Evolutionary conservation across 2,329 filamentous ascomycete genomes (phyloP), one percentile per base, ranked within the genome.

Genomic region (Ophiostoma australiae): DNA sequence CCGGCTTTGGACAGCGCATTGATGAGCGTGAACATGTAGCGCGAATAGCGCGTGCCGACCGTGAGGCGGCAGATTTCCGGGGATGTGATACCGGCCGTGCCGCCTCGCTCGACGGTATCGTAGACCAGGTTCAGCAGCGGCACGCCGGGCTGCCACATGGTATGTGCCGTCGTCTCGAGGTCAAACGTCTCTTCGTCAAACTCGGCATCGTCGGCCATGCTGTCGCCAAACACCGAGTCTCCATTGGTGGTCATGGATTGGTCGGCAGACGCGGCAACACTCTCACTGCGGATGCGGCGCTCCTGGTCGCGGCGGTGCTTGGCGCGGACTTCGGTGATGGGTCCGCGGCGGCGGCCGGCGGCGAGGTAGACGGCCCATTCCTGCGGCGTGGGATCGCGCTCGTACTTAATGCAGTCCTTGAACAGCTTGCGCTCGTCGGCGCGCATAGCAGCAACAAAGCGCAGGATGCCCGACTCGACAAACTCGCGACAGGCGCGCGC

Each of bases 381-480:
- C 31, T 84, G 83, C 1, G 82, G 75, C 15, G 83, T 86, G 41
- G 87, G 82, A 7, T 88, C 85, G 65, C 86, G 81, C 67, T 84
- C 78, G 71, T 84, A 89, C 73, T 86, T 86, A 73, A 89, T 81
- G 74, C 87, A 89, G 74, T 89, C 86, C 74, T 87, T 88, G 79
- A 85, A 88, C 6, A 89, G 79, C 70, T 83, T 83, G 71, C 77
- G 79, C 35, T 78, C 78, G 44, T 83, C 81, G 20, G 82, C 80
- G 13, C 87, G 83, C 52, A 82, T 84, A 4, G 86, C 86, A 3
- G 85, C 85, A 3, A 87, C 84, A 73, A 87, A 88, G 67, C 84
- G 83, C 27, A 88, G 80, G 37, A 85, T 82, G 6, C 86, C 87
- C 67, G 84, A 80, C 33, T 83, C 81, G 31, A 85, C 86, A 72